Conservation (phyloP, 2,329 filamentous ascomycete species). For the Tetracladium maxilliforme region DNA sequence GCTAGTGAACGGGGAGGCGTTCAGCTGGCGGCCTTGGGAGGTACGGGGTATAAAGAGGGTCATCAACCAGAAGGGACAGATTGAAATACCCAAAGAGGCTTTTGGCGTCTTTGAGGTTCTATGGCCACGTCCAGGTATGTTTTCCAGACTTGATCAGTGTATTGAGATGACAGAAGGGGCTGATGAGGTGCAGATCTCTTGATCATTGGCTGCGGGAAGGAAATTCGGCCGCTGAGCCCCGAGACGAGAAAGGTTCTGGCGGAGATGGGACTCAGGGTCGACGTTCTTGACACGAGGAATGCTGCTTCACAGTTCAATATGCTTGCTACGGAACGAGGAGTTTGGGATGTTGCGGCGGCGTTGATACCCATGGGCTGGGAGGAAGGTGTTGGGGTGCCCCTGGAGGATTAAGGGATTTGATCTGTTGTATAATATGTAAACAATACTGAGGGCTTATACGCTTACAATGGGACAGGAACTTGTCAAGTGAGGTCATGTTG, state of each 20-base stretch:
- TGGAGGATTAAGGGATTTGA: constrained; percentile 1
- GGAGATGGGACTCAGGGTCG: constrained; percentile 67
- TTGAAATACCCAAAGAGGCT: constrained; percentile 54
- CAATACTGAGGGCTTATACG: no score
- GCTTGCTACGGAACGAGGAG: constrained; percentile 82
- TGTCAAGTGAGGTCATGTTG: no score
- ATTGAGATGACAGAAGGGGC: constrained; percentile 1
- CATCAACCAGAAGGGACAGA: constrained; percentile 66
- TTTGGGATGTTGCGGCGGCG: constrained; percentile 73
- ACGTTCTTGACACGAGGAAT: constrained; percentile 85
- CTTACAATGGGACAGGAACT: no score
- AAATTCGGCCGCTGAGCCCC: constrained; percentile 63
- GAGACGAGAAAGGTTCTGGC: constrained; percentile 59
- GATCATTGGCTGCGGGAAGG: constrained; percentile 72
- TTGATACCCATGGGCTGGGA: constrained; percentile 77
- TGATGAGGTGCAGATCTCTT: constrained; percentile 50
- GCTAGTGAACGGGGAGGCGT: constrained; percentile 75
- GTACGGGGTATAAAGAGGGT: constrained; percentile 26
- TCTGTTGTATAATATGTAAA: no score
- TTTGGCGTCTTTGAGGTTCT: constrained; percentile 66
- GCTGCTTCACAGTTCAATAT: constrained; percentile 91
- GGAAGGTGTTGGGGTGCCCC: constrained; percentile 26
- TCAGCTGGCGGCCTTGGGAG: constrained; percentile 76
- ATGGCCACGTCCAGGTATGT: constrained; percentile 78
- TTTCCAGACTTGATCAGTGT: constrained; percentile 3